Base-by-base conservation (phyloP, 805 yeast genomes). In the Schizosaccharomyces osmophilus region DNA sequence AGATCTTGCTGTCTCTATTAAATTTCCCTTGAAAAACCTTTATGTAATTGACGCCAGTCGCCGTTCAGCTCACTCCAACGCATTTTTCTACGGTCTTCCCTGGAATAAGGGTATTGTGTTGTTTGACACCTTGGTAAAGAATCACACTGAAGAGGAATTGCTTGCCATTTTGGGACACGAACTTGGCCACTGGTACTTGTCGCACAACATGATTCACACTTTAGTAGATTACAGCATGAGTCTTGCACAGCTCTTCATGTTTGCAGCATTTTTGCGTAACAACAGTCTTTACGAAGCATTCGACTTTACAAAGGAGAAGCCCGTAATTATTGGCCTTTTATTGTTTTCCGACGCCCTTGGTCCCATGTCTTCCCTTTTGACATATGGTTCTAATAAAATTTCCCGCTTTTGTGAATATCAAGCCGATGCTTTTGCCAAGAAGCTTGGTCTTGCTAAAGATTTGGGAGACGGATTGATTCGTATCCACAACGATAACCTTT, bases 81-180 rank as follows among this genome's bases (percentile, higher is more conserved):
- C 99, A 55, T 90, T 87, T 72, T 93, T 93, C 70, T 80, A 85
- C 66, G 99, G 99, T 4, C 78, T 93, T 68, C 98, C 98, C 51
- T 90, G 97, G 90, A 83, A 87, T 63, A 93, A 93, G 73, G 90
- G 89, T 73, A 93, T 93, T 73, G 97, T 93, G 61, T 78, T 93
- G 55, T 93, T 77, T 70, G 99, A 93, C 68, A 93, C 97, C 9
- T 79, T 93, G 73, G 83, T 93, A 65, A 81, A 85, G 64, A 84
- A 86, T 63, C 82, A 88, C 42, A 73, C 88, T 39, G 78, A 80
- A 36, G 79, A 78, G 55, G 95, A 93, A 72, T 86, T 88, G 51
- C 87, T 88, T 61, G 97, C 97, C 61, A 95, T 93, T 1, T 77
- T 90, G 65, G 63, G 63, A n/a, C 99, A 93, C 70, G 99, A 93